Conservation (phyloP, 129 eudicot species). For the Centaurea solstitialis region DNA sequence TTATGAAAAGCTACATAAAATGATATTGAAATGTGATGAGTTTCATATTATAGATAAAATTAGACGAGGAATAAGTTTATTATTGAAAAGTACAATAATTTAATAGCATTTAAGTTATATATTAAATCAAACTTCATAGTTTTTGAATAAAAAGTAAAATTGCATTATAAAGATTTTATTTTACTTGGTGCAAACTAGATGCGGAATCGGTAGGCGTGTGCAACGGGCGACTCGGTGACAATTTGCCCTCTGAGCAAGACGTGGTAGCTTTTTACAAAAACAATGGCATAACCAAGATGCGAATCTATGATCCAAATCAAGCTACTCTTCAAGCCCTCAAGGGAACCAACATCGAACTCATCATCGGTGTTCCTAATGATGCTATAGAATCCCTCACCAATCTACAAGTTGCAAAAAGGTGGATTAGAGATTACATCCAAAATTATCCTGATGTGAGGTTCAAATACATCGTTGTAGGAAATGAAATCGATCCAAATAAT, state of each 20-base stretch:
- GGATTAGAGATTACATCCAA: conserved; percentile 43
- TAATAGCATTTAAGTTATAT: not conserved
- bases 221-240: conserved; percentile 33
- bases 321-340: conserved; percentile 26
- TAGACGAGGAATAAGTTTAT: too few relatives aligned
- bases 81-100: not conserved
- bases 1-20: too few relatives aligned
- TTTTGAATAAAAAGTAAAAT: not conserved
- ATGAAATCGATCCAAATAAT: conserved; percentile 26
- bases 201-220: conserved; percentile 43
- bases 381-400: conserved; percentile 8
- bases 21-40: too few relatives aligned
- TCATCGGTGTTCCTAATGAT: conserved; percentile 24
- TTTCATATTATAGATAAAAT: too few relatives aligned
- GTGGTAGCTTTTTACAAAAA: conserved; percentile 30
- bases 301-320: conserved; percentile 36
- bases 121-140: not conserved
- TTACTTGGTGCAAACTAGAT: conserved; percentile 24
- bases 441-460: conserved; percentile 26
- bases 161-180: not conserved
- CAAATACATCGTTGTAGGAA: conserved; percentile 40
- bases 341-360: conserved; percentile 36
- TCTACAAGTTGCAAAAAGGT: conserved; percentile 26
- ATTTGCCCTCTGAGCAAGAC: conserved; percentile 26
- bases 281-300: conserved; percentile 33